Base-by-base conservation (phyloP, 345 rosid species). In the Populus euphratica region DNA sequence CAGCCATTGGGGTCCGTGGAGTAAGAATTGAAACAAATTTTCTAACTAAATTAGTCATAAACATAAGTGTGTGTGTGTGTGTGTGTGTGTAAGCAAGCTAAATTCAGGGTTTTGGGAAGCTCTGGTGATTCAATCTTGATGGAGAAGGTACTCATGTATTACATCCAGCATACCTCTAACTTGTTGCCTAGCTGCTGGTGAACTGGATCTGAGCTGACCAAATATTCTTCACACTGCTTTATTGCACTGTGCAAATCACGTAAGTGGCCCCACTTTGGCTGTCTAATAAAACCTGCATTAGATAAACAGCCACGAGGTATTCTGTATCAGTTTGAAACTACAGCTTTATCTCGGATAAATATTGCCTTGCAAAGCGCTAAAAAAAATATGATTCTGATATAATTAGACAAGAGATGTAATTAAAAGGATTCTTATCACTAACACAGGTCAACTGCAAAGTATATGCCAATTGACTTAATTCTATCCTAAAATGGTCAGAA, bases 181-280 rank as follows among this genome's bases (percentile, higher is more conserved):
- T 88, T 86, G 27, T 50, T 5, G 25, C 92, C 92, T 35, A 90
- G 88, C 63, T 65, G 76, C 77, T 72, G 74, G 17, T 75, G 85
- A 27, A 39, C 72, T 52, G 94, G 91, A 59, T 83, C 86, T 18
- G 91, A 87, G 76, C 83, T 85, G 78, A 87, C 74, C 81, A 88
- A 75, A 79, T 83, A 81, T 27, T 88, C 91, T 78, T 88, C 89
- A 64, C 94, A 87, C 11, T 70, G 86, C 80, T 90, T 88, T 56
- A 88, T 86, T 25, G 91, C 86, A 75, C 70, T 82, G 85, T 90
- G 91, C 78, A 90, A 69, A 68, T 86, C 87, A 0, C 89, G 90
- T 23, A 88, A 79, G 75, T 90, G 91, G 7, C 94, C 91, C 91
- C 90, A 90, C 62, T 90, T 90, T 25, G 94, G 94, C 82, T 88